A percentile compares a stretch with the other conserved stretches of the same genome.
Evolutionary conservation across 1,284 basidiomycete species (phyloP).

Genomic region (Singerocomus inundabilis): DNA sequence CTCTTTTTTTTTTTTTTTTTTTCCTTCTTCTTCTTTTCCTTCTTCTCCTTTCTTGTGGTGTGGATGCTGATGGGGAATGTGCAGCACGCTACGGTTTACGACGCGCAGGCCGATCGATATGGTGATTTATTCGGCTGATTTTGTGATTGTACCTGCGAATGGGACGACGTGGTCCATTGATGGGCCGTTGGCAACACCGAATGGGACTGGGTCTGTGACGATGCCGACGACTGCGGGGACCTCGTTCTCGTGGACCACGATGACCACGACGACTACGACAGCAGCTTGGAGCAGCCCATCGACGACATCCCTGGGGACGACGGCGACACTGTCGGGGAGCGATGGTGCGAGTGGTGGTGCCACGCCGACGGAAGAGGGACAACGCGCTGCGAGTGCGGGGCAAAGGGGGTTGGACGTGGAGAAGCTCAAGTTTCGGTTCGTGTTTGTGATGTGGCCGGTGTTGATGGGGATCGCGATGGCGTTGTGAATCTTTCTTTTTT

Average conservation of each 20-base stretch:
- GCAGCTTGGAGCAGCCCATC: conserved; percentile 21
- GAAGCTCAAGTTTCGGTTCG: conserved; percentile 48
- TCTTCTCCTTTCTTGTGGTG: neutral
- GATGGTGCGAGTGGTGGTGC: too few relatives aligned
- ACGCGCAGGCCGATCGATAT: conserved; percentile 19
- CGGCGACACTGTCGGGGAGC: conserved; percentile 6
- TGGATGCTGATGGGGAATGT: too few relatives aligned
- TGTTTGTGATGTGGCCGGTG: conserved; percentile 58
- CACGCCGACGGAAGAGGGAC: conserved; percentile 13
- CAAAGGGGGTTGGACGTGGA: conserved; percentile 38
- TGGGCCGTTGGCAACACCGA: conserved; percentile 3
- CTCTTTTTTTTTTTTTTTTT: too few relatives aligned
- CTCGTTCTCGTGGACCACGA: conserved; percentile 1
- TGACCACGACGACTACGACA: neutral
- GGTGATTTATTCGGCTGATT: conserved; percentile 40
- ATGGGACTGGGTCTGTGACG: conserved; percentile 5
- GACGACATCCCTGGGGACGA: conserved; percentile 20
- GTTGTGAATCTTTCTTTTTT: too few relatives aligned
- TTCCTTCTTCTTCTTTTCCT: too few relatives aligned
- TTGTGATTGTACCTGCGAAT: conserved; percentile 29
- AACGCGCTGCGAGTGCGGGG: conserved; percentile 21
- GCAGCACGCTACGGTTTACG: conserved; percentile 37
- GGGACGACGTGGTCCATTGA: conserved; percentile 5
- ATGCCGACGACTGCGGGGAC: conserved; percentile 1
- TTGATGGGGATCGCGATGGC: conserved; percentile 43